Evolutionary conservation across 2,329 filamentous ascomycete genomes (phyloP).

Genomic region (Tolypocladium tropicale): DNA sequence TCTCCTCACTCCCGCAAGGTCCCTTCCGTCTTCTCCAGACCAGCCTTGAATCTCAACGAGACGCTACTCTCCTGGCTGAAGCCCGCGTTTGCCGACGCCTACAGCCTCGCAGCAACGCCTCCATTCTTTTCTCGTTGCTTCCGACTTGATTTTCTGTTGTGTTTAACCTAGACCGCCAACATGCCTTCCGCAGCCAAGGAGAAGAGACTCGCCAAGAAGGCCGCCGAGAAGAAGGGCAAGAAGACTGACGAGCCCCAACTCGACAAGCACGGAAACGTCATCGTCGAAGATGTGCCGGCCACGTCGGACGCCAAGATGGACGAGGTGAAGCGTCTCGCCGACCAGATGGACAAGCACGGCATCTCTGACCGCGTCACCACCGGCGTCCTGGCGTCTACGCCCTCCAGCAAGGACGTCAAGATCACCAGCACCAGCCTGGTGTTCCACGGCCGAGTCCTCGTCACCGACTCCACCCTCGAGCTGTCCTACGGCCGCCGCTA

Average conservation of each 20-base stretch:
- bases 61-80: background rate
- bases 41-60: background rate
- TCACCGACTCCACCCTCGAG: slow-evolving; percentile 89
- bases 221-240: slow-evolving; percentile 60
- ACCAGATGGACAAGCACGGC: slow-evolving; percentile 93
- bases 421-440: slow-evolving; percentile 88
- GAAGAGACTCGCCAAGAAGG: slow-evolving; percentile 62
- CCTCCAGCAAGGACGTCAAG: slow-evolving; percentile 88
- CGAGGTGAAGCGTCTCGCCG: slow-evolving; percentile 74
- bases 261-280: slow-evolving; percentile 50
- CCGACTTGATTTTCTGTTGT: background rate
- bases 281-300: slow-evolving; percentile 53
- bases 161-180: slow-evolving; percentile 21
- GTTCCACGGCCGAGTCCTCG: slow-evolving; percentile 94
- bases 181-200: slow-evolving; percentile 64
- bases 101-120: background rate
- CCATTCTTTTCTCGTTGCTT: slow-evolving; percentile 1
- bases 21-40: background rate
- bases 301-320: slow-evolving; percentile 64
- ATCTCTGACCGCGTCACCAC: slow-evolving; percentile 97
- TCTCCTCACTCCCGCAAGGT: background rate
- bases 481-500: slow-evolving; percentile 89
- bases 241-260: slow-evolving; percentile 62
- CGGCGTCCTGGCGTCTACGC: slow-evolving; percentile 81
- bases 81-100: background rate